Evolutionary conservation across 768 basidiomycete species (phyloP), one percentile per base, ranked within the genome.

Genomic region (Hortiboletus campestris): DNA sequence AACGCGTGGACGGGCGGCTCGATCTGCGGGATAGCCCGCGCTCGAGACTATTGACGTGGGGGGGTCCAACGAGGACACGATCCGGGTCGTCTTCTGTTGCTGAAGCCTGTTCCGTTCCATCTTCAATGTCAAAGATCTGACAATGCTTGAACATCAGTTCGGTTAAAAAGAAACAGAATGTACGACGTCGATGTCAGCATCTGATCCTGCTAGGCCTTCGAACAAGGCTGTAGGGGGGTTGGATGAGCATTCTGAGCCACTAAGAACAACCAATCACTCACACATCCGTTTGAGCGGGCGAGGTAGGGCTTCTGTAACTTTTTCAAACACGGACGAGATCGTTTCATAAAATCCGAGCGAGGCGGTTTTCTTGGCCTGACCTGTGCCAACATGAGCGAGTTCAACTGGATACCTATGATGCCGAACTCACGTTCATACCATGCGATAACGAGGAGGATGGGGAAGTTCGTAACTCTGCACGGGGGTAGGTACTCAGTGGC

Each of bases 81-180:
- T 55, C 57, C 3, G 46, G 29, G 25, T 54, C 53, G 8, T 54
- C 59, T 36, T 66, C 61, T 0, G 46, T 34, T 5, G 36, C 64
- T 4, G 45, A 29, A 6, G 28, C 17, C 40, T 34, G 58, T 45
- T 34, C 56, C 42, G 64, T 74, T 47, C 86, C 83, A 17, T 88
- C 86, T 64, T 86, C 86, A 12, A 93, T 77, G 59, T 92, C 88
- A 62, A 94, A 94, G 19, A 94, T 83, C 85, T 91, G 51, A 41
- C 19, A 22, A 17, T 49, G 9, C 19, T 6, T 64, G 22, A 64
- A 49, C 17, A 17, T 39, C 20, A 25, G 0, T n/a, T 14, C 2
- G 12, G 16, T 17, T 19, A 12, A 20, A 53, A 41, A 34, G 25
- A 35, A 39, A 51, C 14, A 28, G 17, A 34, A 51, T 83, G 19